Evolutionary conservation across 2,329 filamentous ascomycete species (phyloP), one percentile per base, ranked within the genome.

Genomic region (Diaporthe sp.): DNA sequence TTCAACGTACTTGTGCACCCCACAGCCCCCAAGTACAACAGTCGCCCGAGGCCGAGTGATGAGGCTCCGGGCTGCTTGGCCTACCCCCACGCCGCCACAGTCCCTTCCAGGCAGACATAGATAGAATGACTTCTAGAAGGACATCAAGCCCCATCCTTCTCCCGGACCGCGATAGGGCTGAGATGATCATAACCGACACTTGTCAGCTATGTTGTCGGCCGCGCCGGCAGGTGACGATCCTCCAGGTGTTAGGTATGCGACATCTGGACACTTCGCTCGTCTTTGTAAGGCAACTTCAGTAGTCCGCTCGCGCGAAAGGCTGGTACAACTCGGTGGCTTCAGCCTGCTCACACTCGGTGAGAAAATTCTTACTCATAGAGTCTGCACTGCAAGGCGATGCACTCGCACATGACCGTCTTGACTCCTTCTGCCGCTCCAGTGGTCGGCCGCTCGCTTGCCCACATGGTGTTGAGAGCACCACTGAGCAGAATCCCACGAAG

Each of bases 181-280:
- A 70, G 49, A 42, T 55, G n/a, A 55, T 53, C 49, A 70, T 22
- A 25, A 7, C 4, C 1, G 65, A 70, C 65, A 55, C 47, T 55
- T 42, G 47, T 70, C 65, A 70, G 47, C 39, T 28, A 31, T 22
- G 9, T 70, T 17, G 31, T 55, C 65, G 65, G 65, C 65, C 65
- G 49, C 65, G n/a, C 65, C 49, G 65, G 47, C 34, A 28, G 49
- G 49, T 70, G 65, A 68, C 47, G 31, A 20, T 53, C 65, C 47
- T 53, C 53, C 65, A 17, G 25, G 20, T 25, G 65, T 22, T 37
- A 17, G 34, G 31, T 37, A 68, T 25, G 49, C 47, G 47, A 53
- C 28, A 28, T 28, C 28, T 28, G 28, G 28, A 28, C 31, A 37
- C 47, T 39, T 42, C 65, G 65, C 31, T 10, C 12, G 44, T 22